Percentiles rank a stretch among this genome's conserved stretches.
These are phyloP conservation scores for Fusarium bactridioides DNA, from an alignment of 2,329 filamentous ascomycete genomes.

Conservation along the genomic window DNA sequence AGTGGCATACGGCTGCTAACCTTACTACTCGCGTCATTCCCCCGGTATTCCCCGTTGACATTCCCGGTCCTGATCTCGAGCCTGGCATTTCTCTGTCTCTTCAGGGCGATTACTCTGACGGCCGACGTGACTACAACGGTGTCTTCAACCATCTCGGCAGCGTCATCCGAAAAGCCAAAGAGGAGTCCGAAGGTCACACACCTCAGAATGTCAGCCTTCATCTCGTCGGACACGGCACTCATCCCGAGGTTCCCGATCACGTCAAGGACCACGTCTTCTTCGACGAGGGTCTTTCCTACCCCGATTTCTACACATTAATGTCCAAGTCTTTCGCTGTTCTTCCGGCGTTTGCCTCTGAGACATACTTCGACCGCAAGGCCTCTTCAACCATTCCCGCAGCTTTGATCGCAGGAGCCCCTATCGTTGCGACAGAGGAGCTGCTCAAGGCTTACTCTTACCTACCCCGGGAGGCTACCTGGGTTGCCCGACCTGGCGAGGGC, in stretches of 20 bases:
- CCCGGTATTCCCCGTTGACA: constrained; percentile 38
- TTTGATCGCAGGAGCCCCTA: constrained; percentile 40
- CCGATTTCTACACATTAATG: constrained; percentile 38
- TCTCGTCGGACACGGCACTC: constrained; percentile 39
- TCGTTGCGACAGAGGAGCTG: constrained; percentile 38
- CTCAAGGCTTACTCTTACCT: constrained; percentile 40
- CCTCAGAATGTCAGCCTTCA: constrained; percentile 36
- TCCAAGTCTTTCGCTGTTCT: constrained; percentile 35
- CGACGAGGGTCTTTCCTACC: constrained; percentile 39
- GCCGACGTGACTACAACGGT: constrained; percentile 38
- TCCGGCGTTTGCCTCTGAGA: constrained; percentile 39
- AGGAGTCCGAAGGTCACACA: not conserved
- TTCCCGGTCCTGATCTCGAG: constrained; percentile 22
- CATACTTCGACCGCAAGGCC: constrained; percentile 42
- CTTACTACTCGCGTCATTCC: constrained; percentile 36
- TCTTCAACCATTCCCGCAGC: constrained; percentile 42
- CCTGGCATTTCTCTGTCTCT: constrained; percentile 37
- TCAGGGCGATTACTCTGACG: constrained; percentile 42
- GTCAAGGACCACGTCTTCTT: constrained; percentile 36
- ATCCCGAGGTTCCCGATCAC: constrained; percentile 35
- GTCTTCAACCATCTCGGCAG: constrained; percentile 39
- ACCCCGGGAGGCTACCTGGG: constrained; percentile 37
- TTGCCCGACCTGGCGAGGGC: constrained; percentile 33
- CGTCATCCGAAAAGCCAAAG: constrained; percentile 33
- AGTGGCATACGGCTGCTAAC: constrained; percentile 31